Evolutionary conservation across 2,329 filamentous ascomycete species (phyloP).

Genomic region (Colletotrichum sp.): DNA sequence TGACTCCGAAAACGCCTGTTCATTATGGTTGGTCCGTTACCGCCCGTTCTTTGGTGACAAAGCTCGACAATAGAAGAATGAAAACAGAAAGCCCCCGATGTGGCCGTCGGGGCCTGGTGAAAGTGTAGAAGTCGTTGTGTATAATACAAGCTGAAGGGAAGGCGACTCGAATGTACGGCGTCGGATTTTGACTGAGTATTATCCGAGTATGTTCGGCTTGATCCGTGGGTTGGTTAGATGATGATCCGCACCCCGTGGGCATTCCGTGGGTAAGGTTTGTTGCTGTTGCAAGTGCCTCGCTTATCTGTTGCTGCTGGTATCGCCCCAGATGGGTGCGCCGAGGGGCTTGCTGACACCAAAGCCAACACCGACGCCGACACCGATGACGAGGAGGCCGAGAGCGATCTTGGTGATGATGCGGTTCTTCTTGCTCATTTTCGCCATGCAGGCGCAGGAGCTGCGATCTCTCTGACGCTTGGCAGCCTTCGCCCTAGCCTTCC

Average conservation of each 20-base stretch:
- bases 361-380: conserved; percentile 60
- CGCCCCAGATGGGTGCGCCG: conserved; percentile 62
- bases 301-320: background rate
- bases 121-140: conserved; percentile 10
- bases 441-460: conserved; percentile 58
- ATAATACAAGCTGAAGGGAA: conserved; percentile 17
- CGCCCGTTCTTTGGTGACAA: background rate
- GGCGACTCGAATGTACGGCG: conserved; percentile 6
- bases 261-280: background rate
- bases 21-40: conserved; percentile 16
- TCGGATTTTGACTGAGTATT: background rate
- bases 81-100: background rate
- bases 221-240: background rate
- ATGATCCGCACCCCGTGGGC: background rate
- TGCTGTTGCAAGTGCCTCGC: background rate
- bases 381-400: conserved; percentile 57
- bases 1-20: conserved; percentile 20
- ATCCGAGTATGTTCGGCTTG: background rate
- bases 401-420: conserved; percentile 60
- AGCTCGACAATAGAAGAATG: background rate
- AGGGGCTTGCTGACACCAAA: conserved; percentile 67
- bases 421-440: conserved; percentile 57
- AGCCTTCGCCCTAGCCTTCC: conserved; percentile 63
- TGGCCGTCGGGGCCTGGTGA: background rate
- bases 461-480: conserved; percentile 52